These are phyloP conservation scores for Boeremia lycopersici DNA, from an alignment of 2,329 filamentous ascomycete genomes.

Conservation along the genomic window DNA sequence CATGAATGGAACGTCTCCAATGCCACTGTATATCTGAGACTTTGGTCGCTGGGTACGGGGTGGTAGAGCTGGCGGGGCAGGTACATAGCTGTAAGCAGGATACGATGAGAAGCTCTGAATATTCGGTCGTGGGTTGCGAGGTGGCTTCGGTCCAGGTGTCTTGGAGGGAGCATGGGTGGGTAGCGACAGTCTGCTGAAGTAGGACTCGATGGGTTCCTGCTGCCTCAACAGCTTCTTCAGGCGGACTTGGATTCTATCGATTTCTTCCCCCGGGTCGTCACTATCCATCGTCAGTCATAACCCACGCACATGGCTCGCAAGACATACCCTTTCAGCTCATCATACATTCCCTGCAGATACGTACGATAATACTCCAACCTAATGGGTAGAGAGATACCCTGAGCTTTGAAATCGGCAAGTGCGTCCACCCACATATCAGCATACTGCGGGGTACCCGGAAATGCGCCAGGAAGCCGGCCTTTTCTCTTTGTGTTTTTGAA, in stretches of 20 bases:
- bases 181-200: slow-evolving; percentile 39
- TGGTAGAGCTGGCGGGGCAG: slow-evolving; percentile 19
- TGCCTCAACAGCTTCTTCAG: slow-evolving; percentile 43
- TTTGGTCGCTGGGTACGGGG: slow-evolving; percentile 8
- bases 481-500: slow-evolving; percentile 47
- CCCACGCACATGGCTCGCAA: not conserved
- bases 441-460: slow-evolving; percentile 50
- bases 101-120: slow-evolving; percentile 37
- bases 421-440: slow-evolving; percentile 59
- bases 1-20: slow-evolving; percentile 39
- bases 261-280: slow-evolving; percentile 36
- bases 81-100: slow-evolving; percentile 25
- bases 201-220: slow-evolving; percentile 44
- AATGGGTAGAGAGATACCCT: slow-evolving; percentile 54
- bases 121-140: slow-evolving; percentile 34
- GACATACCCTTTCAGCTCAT: slow-evolving; percentile 55
- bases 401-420: slow-evolving; percentile 52
- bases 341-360: slow-evolving; percentile 54
- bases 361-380: slow-evolving; percentile 58
- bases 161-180: slow-evolving; percentile 30
- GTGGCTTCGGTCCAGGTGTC: slow-evolving; percentile 38
- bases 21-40: slow-evolving; percentile 27
- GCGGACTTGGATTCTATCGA: slow-evolving; percentile 33
- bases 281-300: slow-evolving; percentile 29
- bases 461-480: slow-evolving; percentile 39